These are phyloP conservation scores for Fistulifera pelliculosa DNA, from an alignment of 108 stramenopile genomes.

Conservation along the genomic window DNA sequence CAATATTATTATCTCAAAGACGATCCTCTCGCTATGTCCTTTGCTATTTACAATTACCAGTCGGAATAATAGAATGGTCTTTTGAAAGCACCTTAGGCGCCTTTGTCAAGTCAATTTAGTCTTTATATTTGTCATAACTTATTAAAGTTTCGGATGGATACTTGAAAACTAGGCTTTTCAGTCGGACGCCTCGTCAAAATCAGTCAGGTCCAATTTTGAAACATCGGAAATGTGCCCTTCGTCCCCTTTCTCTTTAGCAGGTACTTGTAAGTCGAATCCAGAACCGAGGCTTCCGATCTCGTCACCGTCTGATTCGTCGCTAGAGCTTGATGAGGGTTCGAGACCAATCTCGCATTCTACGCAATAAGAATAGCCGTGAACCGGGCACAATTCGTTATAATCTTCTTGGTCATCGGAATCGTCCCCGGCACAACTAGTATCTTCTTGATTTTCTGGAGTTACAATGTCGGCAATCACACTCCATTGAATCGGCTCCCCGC, in stretches of 20 bases:
- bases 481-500: conserved; percentile 1
- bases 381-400: neutral
- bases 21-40: no score
- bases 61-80: no score
- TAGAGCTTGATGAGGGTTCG: neutral
- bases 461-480: neutral
- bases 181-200: no score
- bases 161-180: no score
- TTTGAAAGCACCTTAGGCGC: no score
- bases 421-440: neutral
- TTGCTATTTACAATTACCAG: no score
- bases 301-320: neutral
- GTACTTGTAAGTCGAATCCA: neutral
- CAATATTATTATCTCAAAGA: no score
- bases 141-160: no score
- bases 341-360: neutral
- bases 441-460: neutral
- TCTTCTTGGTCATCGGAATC: neutral
- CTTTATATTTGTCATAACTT: no score
- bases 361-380: neutral
- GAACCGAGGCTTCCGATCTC: conserved; percentile 1
- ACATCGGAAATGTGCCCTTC: no score
- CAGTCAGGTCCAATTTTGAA: no score
- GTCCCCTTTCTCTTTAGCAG: neutral
- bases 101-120: no score